Percentiles rank a stretch among this genome's conserved stretches.
phyloP scores from a whole-genome alignment of 2,329 filamentous ascomycete genomes.

The Paraphaeosphaeria minitans region DNA sequence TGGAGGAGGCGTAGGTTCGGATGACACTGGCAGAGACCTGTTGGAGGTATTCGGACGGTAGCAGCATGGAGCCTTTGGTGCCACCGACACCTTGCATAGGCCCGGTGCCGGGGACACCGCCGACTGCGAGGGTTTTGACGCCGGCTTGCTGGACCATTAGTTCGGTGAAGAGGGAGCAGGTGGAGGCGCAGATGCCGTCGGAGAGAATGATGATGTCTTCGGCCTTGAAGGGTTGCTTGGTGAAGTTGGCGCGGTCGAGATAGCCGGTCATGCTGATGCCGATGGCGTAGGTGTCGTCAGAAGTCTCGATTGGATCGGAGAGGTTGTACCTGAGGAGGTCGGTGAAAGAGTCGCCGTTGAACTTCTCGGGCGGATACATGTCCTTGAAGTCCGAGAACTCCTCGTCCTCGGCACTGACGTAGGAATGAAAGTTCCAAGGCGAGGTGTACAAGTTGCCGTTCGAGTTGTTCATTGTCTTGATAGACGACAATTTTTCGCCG shows the following conservation, averaged over 20 bases:
- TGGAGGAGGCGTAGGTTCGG: slow-evolving; percentile 21
- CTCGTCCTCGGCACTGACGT: slow-evolving; percentile 29
- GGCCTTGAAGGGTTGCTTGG: slow-evolving; percentile 42
- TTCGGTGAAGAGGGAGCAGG: slow-evolving; percentile 54
- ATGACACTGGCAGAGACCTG: slow-evolving; percentile 26
- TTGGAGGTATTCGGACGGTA: slow-evolving; percentile 31
- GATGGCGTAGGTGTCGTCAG: slow-evolving; percentile 32
- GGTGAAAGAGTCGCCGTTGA: slow-evolving; percentile 47
- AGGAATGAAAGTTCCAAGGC: slow-evolving; percentile 45
- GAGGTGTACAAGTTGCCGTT: slow-evolving; percentile 35
- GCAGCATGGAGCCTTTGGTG: slow-evolving; percentile 50
- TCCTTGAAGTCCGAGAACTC: slow-evolving; percentile 43
- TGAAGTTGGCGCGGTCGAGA: slow-evolving; percentile 30
- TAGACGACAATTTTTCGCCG: slow-evolving; percentile 28
- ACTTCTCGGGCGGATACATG: slow-evolving; percentile 43
- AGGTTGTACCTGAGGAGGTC: slow-evolving; percentile 47
- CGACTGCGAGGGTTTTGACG: slow-evolving; percentile 51
- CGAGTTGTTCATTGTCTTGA: slow-evolving; percentile 15
- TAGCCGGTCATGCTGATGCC: slow-evolving; percentile 41
- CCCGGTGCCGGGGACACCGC: slow-evolving; percentile 48
- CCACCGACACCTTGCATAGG: slow-evolving; percentile 53
- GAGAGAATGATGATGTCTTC: slow-evolving; percentile 49
- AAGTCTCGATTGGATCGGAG: slow-evolving; percentile 40
- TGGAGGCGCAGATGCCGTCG: slow-evolving; percentile 53
- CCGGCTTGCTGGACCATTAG: slow-evolving; percentile 52